Base-by-base conservation (phyloP, 306 rosid genomes). In the Vicia villosa region DNA sequence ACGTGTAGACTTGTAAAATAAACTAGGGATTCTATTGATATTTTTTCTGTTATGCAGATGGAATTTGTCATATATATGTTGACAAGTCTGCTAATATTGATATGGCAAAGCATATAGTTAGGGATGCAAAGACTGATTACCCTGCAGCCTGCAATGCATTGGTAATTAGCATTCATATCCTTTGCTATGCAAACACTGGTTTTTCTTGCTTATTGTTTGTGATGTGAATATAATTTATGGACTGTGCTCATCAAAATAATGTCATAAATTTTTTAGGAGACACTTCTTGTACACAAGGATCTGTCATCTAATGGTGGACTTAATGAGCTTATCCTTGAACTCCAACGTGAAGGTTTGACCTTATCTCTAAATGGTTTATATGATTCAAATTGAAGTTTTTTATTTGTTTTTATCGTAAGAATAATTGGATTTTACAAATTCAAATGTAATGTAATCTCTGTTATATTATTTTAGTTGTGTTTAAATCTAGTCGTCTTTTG, bases 131-230 rank as follows among this genome's bases (percentile, higher is more conserved):
- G 81, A 61, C 69, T 14, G 92, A 87, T 43, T 90, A 94, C 81
- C 91, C 97, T 17, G 94, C 89, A 34, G 91, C 94, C 42, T 86
- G 94, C 81, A 90, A 90, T 70, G 89, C 94, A 42, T 85, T 90
- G 96, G 98, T 94, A 84, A 66, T 67, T 75, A 40, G 19, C 22
- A 45, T 66, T 50, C 57, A 46, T 75, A 68, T 20, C 62, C 65
- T 71, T 28, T 62, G 50, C 36, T 8, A 41, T 20, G 51, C 19
- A 24, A 24, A 24, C 3, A 24, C 28, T 24, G 28, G 28, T 24
- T 24, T 24, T 24, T 24, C 28, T 49, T 7, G 50, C 63, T 34
- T 54, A 41, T 19, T 21, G 21, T 49, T 47, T 26, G 9, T 56
- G 73, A 42, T 47, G 42, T 43, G 17, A 70, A 41, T 47, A 38